phyloP scores from a whole-genome alignment of 2,329 filamentous ascomycete species.

The Mycosphaerella sp. region DNA sequence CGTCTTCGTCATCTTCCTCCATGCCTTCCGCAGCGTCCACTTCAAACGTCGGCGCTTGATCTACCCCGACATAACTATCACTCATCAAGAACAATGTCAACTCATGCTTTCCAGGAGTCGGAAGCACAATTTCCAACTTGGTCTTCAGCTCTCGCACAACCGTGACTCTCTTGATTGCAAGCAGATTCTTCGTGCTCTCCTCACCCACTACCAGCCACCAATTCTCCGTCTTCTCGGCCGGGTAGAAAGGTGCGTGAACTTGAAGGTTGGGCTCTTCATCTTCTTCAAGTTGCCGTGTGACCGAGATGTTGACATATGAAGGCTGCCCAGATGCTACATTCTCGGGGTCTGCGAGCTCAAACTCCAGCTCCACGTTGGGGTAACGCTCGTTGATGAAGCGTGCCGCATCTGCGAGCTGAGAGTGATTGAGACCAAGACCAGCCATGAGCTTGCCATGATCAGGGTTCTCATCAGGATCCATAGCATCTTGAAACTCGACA shows the following conservation, averaged over 20 bases:
- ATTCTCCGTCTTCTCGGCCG: slow-evolving; percentile 85
- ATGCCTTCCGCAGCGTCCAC: slow-evolving; percentile 84
- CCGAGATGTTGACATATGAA: slow-evolving; percentile 73
- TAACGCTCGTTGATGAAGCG: slow-evolving; percentile 95
- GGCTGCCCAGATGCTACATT: slow-evolving; percentile 73
- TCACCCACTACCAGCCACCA: slow-evolving; percentile 98
- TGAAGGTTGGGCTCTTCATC: slow-evolving; percentile 69
- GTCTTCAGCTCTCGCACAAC: slow-evolving; percentile 72
- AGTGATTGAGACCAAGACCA: slow-evolving; percentile 69
- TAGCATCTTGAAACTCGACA: slow-evolving; percentile 97
- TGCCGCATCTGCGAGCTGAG: slow-evolving; percentile 80
- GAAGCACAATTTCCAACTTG: slow-evolving; percentile 81
- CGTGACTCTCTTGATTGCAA: slow-evolving; percentile 92
- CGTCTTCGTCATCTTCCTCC: slow-evolving; percentile 89
- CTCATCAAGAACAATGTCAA: slow-evolving; percentile 93
- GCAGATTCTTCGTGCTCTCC: slow-evolving; percentile 75
- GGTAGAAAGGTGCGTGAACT: slow-evolving; percentile 94
- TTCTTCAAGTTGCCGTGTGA: slow-evolving; percentile 71
- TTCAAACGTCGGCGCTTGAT: slow-evolving; percentile 86
- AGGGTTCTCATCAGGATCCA: slow-evolving; percentile 90
- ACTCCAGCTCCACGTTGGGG: slow-evolving; percentile 86
- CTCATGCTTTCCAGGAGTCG: slow-evolving; percentile 73
- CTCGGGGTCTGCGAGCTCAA: slow-evolving; percentile 75
- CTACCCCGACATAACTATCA: slow-evolving; percentile 93
- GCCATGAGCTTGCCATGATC: slow-evolving; percentile 73